phyloP scores from a whole-genome alignment of 2,329 filamentous ascomycete species.

The Apiospora saccharicola region DNA sequence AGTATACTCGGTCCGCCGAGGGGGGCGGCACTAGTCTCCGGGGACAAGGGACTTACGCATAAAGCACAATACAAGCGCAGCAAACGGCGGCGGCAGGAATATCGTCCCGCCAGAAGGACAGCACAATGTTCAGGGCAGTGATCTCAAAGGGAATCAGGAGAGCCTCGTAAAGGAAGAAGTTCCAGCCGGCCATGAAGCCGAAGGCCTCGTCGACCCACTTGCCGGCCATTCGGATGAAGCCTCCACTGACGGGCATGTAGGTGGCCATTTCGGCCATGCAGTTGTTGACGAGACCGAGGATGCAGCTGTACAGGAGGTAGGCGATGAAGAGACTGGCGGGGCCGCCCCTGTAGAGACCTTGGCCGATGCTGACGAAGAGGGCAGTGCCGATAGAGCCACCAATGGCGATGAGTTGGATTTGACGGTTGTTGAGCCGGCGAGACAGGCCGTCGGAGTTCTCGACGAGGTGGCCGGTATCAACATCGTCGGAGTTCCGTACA shows the following conservation, averaged over 20 bases:
- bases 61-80: conserved; percentile 32
- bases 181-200: conserved; percentile 58
- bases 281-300: conserved; percentile 68
- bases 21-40: conserved; percentile 26
- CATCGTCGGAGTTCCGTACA: conserved; percentile 12
- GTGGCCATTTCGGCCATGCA: conserved; percentile 68
- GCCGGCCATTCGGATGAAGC: conserved; percentile 67
- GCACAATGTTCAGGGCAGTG: conserved; percentile 44
- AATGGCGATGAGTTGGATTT: conserved; percentile 66
- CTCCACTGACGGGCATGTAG: conserved; percentile 65
- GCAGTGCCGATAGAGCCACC: conserved; percentile 66
- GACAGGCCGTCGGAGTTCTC: conserved; percentile 43
- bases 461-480: conserved; percentile 15
- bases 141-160: conserved; percentile 46
- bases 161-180: conserved; percentile 47
- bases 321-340: conserved; percentile 64
- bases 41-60: conserved; percentile 44
- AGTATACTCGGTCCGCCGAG: background rate
- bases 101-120: conserved; percentile 51
- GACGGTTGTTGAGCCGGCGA: conserved; percentile 52
- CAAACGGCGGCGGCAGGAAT: conserved; percentile 58
- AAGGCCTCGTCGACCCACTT: conserved; percentile 69
- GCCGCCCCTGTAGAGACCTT: conserved; percentile 58
- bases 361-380: conserved; percentile 68
- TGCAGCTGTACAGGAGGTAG: conserved; percentile 61